Evolutionary conservation across 2,329 filamentous ascomycete species (phyloP), one percentile per base, ranked within the genome.

Genomic region (Colletotrichum musae): DNA sequence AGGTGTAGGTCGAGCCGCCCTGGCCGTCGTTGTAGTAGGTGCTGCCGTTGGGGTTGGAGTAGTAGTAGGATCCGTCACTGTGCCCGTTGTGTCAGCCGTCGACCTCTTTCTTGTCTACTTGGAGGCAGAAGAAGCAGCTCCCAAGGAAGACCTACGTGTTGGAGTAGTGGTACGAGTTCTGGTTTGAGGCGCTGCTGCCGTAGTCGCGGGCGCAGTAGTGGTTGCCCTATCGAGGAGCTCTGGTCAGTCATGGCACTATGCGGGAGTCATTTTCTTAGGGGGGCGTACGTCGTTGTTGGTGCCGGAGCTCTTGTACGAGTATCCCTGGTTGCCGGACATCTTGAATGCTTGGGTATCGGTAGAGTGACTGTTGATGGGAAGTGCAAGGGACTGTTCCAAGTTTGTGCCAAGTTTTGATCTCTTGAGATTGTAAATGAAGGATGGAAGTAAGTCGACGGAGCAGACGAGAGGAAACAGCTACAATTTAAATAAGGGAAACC

Each of bases 31-130:
- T 91, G 84, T 92, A 81, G 81, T 93, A 93, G 47, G 88, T 91
- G 75, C 88, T 92, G 15, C 90, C 89, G 71, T 92, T 86, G 53
- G 89, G 80, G 80, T 93, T 93, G 76, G 86, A 88, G 81, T 93
- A 93, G 82, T 93, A 93, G 84, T 93, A 93, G 1, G 89, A 92
- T 45, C 91, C 90, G 73, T 93, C 75, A 24, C 86, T 88, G 26
- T 68, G 54, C 50, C 13, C 26, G 32, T 6, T 47, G 39, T 51
- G 47, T 5, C 32, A 32, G n/a, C 32, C 10, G 32, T 36, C 9
- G 32, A 36, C 10, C 32, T 36, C 32, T 36, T 36, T 36, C 32
- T 36, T 0, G 10, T 10, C 32, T 9, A 10, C 32, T 9, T 10
- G 32, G 7, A 10, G 32, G 32, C 3, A 56, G 15, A 36, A 63